phyloP scores from a whole-genome alignment of 148 eudicot species.

The Chenopodium quinoa region DNA sequence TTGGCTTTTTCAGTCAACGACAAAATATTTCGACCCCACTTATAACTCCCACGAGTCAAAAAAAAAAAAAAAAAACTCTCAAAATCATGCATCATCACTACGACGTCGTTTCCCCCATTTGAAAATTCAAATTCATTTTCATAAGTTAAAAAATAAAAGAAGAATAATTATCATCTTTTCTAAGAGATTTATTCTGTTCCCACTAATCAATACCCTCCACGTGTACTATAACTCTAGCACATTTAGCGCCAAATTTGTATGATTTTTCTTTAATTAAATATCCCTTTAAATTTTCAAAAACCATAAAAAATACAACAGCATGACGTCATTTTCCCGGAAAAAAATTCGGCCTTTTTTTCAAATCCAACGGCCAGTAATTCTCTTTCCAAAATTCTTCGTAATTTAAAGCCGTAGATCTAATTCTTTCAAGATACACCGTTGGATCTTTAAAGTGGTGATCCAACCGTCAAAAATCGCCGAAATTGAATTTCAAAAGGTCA shows the following conservation, averaged over 20 bases:
- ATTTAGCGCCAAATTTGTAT: conserved; percentile 28
- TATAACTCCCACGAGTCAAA: conserved; percentile 1
- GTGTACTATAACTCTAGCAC: conserved; percentile 6
- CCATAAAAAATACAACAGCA: not conserved
- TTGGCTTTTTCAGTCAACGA: not conserved
- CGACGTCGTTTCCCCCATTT: conserved; percentile 18
- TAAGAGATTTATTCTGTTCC: not conserved
- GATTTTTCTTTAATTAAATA: conserved; percentile 12
- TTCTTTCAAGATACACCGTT: conserved; percentile 28
- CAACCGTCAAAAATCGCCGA: conserved; percentile 19
- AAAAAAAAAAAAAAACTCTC: no score
- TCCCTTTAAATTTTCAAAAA: not conserved
- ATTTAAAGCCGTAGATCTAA: conserved; percentile 19
- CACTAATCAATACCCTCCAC: conserved; percentile 9
- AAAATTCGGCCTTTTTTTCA: not conserved
- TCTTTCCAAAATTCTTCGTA: not conserved
- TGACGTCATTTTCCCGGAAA: conserved; percentile 36
- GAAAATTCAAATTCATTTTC: not conserved
- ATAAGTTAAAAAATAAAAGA: not conserved
- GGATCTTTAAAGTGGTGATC: conserved; percentile 4
- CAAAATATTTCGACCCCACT: not conserved
- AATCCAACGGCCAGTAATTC: conserved; percentile 16
- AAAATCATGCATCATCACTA: not conserved
- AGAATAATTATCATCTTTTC: not conserved
- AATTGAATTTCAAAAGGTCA: conserved; percentile 45